Evolutionary conservation across 495 filamentous ascomycete species (phyloP), one percentile per base, ranked within the genome.

Genomic region (Neurospora sp.): DNA sequence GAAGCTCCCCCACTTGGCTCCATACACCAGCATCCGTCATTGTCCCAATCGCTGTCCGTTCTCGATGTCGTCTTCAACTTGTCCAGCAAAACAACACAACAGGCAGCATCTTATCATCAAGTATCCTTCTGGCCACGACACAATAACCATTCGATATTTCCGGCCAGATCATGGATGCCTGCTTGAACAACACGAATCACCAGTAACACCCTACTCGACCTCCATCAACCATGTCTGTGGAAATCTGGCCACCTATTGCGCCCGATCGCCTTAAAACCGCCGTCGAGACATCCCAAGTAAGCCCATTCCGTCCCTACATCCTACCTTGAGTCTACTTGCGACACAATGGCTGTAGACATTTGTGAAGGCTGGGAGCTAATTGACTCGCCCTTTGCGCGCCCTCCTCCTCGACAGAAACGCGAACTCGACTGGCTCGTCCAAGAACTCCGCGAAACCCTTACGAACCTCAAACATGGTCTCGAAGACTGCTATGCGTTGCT

Each of bases 371-470:
- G 80, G 77, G 78, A 83, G 77, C 79, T 82, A 46, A 79, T 82
- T 72, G 76, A 77, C 41, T 27, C 74, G 54, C 23, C 73, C 23
- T 20, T 66, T n/a, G 39, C 8, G 2, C 12, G 70, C 72, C 72
- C 44, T 18, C 69, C 71, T 14, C 71, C 92, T 88, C 85, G 85
- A 40, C 79, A 94, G 91, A 86, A 87, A 38, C 88, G 88, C 69
- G 96, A 99, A 83, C 86, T 98, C 38, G 84, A 90, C 81, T 98
- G 96, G 96, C 92, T 98, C 8, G 86, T 98, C 71, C 82, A 87
- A 46, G 89, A 91, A 37, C 87, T 98, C 20, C 90, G 92, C 82
- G 88, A 93, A 69, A 93, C 91, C 20, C 87, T 98, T 41, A 84
- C 84, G 39, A 90, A 92, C 14, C 81, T 99, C 74, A 93, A 94